Percentiles rank a stretch among this genome's conserved stretches.
Evolutionary conservation across 2,329 filamentous ascomycete genomes (phyloP).

Genomic region (Fusarium drepaniforme): DNA sequence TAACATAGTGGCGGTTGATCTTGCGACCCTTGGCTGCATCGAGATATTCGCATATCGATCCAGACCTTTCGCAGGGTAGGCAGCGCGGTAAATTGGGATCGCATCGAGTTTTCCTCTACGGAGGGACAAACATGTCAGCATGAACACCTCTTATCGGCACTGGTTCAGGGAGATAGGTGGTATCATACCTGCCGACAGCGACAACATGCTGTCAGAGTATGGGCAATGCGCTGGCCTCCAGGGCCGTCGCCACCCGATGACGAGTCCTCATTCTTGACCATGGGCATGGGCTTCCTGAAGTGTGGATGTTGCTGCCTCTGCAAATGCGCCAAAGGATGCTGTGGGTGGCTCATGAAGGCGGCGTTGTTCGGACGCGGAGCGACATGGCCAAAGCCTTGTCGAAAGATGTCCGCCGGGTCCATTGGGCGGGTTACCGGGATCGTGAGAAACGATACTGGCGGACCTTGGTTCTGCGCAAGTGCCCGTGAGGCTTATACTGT

Average conservation of each 20-base stretch:
- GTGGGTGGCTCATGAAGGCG: slow-evolving; percentile 43
- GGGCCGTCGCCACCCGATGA: slow-evolving; percentile 61
- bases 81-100: slow-evolving; percentile 93
- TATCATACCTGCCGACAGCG: slow-evolving; percentile 79
- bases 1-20: slow-evolving; percentile 92
- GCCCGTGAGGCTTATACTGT: slow-evolving; percentile 22
- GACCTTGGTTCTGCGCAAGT: slow-evolving; percentile 17
- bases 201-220: slow-evolving; percentile 84
- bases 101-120: slow-evolving; percentile 93
- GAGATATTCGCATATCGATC: slow-evolving; percentile 94
- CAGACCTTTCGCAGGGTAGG: slow-evolving; percentile 91
- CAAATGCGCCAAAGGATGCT: slow-evolving; percentile 39
- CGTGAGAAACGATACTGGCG: slow-evolving; percentile 14
- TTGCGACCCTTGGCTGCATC: slow-evolving; percentile 88
- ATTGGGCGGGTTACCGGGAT: slow-evolving; percentile 52
- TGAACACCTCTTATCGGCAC: neutral
- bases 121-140: slow-evolving; percentile 25
- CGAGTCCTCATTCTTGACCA: slow-evolving; percentile 53
- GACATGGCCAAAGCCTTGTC: slow-evolving; percentile 65
- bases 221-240: slow-evolving; percentile 72
- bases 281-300: slow-evolving; percentile 46
- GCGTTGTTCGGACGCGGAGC: slow-evolving; percentile 53
- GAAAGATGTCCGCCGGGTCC: slow-evolving; percentile 71
- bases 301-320: slow-evolving; percentile 44
- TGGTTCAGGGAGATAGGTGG: slow-evolving; percentile 12